Base-by-base conservation (phyloP, 352 stramenopile species). In the Globisporangium irregulare region DNA sequence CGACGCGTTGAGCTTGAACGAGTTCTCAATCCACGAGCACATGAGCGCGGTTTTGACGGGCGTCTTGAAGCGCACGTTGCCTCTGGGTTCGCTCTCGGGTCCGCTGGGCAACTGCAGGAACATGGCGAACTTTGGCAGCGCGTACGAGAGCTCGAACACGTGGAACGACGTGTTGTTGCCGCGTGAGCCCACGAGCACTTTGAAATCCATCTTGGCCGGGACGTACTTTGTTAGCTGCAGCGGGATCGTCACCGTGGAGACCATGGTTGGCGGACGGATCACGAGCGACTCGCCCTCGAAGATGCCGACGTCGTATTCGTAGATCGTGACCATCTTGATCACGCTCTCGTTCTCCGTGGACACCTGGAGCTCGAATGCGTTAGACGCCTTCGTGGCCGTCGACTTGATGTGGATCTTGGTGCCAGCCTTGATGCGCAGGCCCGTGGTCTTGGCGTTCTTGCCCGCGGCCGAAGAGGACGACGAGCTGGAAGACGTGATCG, bases 301-400 rank as follows among this genome's bases (percentile, higher is more conserved):
- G 59, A 98, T 81, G 1, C 91, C 88, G 0, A 86, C 89, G 48
- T 97, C 90, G 25, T 92, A 86, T 55, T 97, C 88, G 67, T 92
- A 94, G 25, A 96, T 75, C 0, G 92, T 75, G 24, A 96, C 75
- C 83, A 93, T 96, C 67, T 92, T 89, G 73, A 97, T 94, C 59
- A 97, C 74, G 68, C 81, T 88, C 25, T 96, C 91, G 59, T 84
- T 96, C 57, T 93, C 89, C 4, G 89, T 96, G 4, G 80, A 81
- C 6, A 97, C 75, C 38, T 88, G 74, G n/a, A 98, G 84, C 70
- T 97, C 87, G 34, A 94, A 82, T 4, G 76, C 74, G 20, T 66
- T 76, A 20, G 81, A 82, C 20, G 73, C 71, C 48, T 86, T 86
- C 32, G 76, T 87, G n/a, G 82, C 74, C 14, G 82, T 66, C 1